Evolutionary conservation across 331 rosid species (phyloP), one percentile per base, ranked within the genome.

Genomic region (Ulmus americana): DNA sequence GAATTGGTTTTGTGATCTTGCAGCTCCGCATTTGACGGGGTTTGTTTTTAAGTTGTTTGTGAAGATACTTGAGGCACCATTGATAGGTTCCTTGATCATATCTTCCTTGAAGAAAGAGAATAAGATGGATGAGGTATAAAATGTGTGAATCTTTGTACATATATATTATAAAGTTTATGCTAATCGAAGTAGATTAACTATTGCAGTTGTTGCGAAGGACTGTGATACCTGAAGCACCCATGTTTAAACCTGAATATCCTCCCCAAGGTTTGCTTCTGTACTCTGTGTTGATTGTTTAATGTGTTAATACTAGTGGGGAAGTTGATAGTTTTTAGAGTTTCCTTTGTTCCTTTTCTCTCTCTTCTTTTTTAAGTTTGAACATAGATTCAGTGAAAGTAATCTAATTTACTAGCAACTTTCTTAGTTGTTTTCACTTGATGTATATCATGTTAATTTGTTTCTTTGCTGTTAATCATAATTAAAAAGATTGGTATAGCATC

Each of bases 1-100:
- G 61, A 15, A 16, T 59, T 65, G 68, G 55, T 43, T 6, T 50
- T 55, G 39, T 15, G 47, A 44, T 68, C 45, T 81, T 70, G 76
- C 84, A 91, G 96, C 97, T 70, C 97, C 97, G 1, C 96, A 85
- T 83, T 76, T 92, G 90, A 82, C 86, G 46, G 97, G 97, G 6
- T 81, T 83, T 35, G 12, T 38, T 14, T 74, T 92, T 58, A 82
- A 88, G 80, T 45, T 88, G 0, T 86, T 86, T 67, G 94, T 86
- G 59, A 72, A 82, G 81, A 67, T 88, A 5, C 6, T 82, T 3
- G 96, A 92, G 76, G 22, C 76, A 9, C 95, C 96, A 3, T 38
- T 83, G 9, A 39, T 92, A 54, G 96, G 97, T 41, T 73, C 96
- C 71, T 12, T 63, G 6, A 44, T 88, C 1, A 7, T 86, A 1